Evolutionary conservation across 805 yeast genomes (phyloP).

Genomic region (Phaffomyces opuntiae): DNA sequence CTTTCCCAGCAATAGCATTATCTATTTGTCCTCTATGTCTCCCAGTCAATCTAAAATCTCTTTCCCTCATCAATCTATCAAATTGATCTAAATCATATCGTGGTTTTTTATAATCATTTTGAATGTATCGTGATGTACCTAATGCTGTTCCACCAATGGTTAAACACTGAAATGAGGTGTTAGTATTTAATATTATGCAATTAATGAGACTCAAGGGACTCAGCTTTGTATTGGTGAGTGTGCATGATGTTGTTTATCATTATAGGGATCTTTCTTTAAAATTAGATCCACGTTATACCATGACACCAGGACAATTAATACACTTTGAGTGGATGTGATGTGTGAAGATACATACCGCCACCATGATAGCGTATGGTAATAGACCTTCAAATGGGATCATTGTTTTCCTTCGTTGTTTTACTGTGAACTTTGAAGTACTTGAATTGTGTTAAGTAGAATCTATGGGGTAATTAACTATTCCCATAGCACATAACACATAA

Average conservation of each 20-base stretch:
- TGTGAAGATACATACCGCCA: conserved; percentile 26
- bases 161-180: conserved; percentile 28
- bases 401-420: background rate
- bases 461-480: too few species aligned
- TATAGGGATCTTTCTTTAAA: too few species aligned
- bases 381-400: conserved; percentile 70
- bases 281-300: too few species aligned
- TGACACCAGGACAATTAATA: too few species aligned
- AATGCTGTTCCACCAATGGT: conserved; percentile 50
- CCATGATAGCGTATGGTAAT: conserved; percentile 53
- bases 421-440: too few species aligned
- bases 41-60: conserved; percentile 77
- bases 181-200: too few species aligned
- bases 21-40: conserved; percentile 60
- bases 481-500: too few species aligned
- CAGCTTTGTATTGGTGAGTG: too few species aligned
- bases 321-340: too few species aligned
- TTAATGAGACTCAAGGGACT: too few species aligned
- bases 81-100: conserved; percentile 47
- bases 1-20: conserved; percentile 65
- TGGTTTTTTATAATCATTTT: conserved; percentile 47
- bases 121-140: conserved; percentile 33
- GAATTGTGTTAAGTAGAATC: too few species aligned
- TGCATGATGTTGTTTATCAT: too few species aligned
- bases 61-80: conserved; percentile 48